Percentiles rank a stretch among this genome's conserved stretches.
Evolutionary conservation across 306 rosid genomes (phyloP).

Genomic region (Quercus berberidifolia): DNA sequence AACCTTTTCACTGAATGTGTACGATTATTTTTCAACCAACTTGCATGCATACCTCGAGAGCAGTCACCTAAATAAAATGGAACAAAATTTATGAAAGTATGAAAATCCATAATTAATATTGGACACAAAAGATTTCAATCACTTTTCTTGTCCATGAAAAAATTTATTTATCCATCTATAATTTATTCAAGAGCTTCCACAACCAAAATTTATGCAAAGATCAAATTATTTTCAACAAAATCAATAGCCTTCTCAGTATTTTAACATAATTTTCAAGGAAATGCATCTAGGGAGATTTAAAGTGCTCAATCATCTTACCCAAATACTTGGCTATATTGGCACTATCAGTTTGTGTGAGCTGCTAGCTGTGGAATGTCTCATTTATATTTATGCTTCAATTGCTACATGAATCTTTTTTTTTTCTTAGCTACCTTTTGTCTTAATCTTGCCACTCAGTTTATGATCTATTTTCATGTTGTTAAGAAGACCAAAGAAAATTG

Average conservation of each 20-base stretch:
- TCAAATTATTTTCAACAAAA: background rate
- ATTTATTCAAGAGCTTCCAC: no score
- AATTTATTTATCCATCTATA: no score
- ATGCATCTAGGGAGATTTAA: background rate
- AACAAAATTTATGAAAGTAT: background rate
- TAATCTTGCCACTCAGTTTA: background rate
- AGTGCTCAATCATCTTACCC: background rate
- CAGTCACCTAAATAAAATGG: constrained; percentile 48
- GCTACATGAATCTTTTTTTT: background rate
- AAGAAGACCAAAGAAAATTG: background rate
- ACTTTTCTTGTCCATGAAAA: no score
- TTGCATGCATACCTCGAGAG: constrained; percentile 48
- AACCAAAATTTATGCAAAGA: no score
- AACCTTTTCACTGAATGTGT: constrained; percentile 14
- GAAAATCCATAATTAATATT: background rate
- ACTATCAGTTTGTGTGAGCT: no score
- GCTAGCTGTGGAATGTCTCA: no score
- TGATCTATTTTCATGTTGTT: background rate
- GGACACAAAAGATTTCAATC: no score
- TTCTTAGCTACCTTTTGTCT: background rate
- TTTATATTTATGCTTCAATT: no score
- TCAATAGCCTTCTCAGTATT: background rate
- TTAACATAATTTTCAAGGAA: background rate
- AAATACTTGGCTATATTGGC: no score
- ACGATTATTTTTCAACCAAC: constrained; percentile 34